Evolutionary conservation across 2,329 filamentous ascomycete genomes (phyloP), one percentile per base, ranked within the genome.

Genomic region (Pseudonectria foliicola): DNA sequence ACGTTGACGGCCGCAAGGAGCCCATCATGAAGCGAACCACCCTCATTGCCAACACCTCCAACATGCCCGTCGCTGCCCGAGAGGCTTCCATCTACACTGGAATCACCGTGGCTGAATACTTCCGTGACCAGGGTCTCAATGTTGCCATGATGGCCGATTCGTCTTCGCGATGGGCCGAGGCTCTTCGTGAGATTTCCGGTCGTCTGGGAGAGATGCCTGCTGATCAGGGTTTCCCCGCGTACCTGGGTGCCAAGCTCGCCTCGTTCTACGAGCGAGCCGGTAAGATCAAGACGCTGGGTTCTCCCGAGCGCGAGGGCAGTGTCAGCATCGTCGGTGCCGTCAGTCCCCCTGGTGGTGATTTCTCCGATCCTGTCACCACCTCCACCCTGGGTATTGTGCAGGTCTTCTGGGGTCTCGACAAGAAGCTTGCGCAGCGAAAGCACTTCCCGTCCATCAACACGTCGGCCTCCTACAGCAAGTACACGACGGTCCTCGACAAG

Each of bases 91-190:
- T 98, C 60, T 98, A 98, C 68, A 98, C 92, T 3, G 92, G 77
- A 32, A 95, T 95, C 46, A 94, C 87, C 0, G 82, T 95, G 1
- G 85, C 87, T 27, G 92, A 98, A 61, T 98, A 98, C 57, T 96
- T 96, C 72, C 77, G 92, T 49, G 92, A 98, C 57, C 87, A 95
- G 65, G 92, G 92, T 46, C 90, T 96, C 66, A 77, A 95, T 61
- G 92, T 98, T 26, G 90, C 92, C 53, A 98, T 98, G 92, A 98
- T 98, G 92, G 92, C 92, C 45, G 92, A 98, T 66, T 96, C 92
- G 12, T 85, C 90, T 34, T 98, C 92, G 35, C 88, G 92, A 48
- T 98, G 92, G 92, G 92, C 92, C 45, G 92, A 98, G 70, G 92
- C 92, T 58, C 77, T 98, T 61, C 88, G 92, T 85, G 92, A 98